phyloP scores from a whole-genome alignment of 1,139 yeast genomes.

The Diutina neorugosa region DNA sequence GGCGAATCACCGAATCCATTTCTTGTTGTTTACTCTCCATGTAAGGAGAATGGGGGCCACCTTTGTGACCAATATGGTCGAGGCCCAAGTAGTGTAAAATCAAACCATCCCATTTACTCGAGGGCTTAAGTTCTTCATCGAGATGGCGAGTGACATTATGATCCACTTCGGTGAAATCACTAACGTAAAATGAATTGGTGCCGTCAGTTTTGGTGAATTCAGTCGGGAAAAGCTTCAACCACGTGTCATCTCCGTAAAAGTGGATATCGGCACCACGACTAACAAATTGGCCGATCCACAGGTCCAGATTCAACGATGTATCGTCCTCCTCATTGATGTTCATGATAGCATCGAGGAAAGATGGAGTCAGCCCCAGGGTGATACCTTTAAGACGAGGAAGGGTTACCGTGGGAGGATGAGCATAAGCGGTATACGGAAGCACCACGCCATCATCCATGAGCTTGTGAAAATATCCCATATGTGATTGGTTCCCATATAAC shows the following conservation, averaged over 20 bases:
- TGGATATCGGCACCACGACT: constrained; percentile 34
- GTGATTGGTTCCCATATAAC: constrained; percentile 46
- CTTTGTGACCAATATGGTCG: constrained; percentile 96
- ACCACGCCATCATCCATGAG: constrained; percentile 61
- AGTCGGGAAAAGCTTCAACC: constrained; percentile 80
- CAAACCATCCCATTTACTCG: constrained; percentile 62
- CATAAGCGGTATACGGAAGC: constrained; percentile 78
- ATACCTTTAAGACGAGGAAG: constrained; percentile 70
- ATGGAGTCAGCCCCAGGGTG: constrained; percentile 74
- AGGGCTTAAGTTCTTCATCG: constrained; percentile 32
- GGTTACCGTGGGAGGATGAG: constrained; percentile 82
- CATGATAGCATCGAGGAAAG: constrained; percentile 73
- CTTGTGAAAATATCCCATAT: constrained; percentile 53
- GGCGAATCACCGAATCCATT: constrained; percentile 60
- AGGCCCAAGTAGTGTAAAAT: constrained; percentile 86
- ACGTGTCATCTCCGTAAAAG: constrained; percentile 95
- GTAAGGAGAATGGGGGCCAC: constrained; percentile 71
- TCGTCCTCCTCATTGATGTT: constrained; percentile 87
- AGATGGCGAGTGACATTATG: constrained; percentile 85
- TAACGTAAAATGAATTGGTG: constrained; percentile 85
- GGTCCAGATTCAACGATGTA: constrained; percentile 43
- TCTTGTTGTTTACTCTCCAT: constrained; percentile 78
- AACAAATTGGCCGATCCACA: constrained; percentile 70
- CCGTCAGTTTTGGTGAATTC: constrained; percentile 64
- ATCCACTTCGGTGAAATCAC: constrained; percentile 91